Evolutionary conservation across 139 green algal genomes (phyloP), one percentile per base, ranked within the genome.

Genomic region (Pseudopediastrum boryanum): DNA sequence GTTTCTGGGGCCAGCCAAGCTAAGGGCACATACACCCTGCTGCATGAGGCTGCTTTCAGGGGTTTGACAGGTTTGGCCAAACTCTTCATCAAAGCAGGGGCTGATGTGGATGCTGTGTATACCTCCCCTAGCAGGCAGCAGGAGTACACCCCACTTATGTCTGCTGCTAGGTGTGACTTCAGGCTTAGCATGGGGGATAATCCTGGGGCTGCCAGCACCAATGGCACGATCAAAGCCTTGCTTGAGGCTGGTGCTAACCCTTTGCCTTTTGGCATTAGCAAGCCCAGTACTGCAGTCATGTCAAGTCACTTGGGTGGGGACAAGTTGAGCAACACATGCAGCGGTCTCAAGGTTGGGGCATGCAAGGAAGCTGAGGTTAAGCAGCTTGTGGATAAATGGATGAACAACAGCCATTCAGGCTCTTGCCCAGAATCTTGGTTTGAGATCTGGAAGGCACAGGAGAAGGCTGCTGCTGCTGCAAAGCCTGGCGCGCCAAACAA

Each of bases 211-310:
- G 9, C 50, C 5, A 56, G 39, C 13, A 51, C 36, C 3, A 56
- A 54, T 23, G 38, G 35, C 35, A 71, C 64, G 5, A 31, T 71
- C 5, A 29, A 50, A 41, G 64, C 64, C 19, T n/a, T 71, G 16
- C 38, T 71, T 1, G 64, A 71, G 35, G 64, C 64, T 9, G 64
- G 64, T 16, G 64, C 64, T 8, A 71, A 51, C 3, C 64, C 38
- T 23, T 27, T 71, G 33, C 6, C 19, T 23, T 68, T 43, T 43
- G 64, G 64, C 10, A 51, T 21, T 21, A 41, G 52, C 7, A 31
- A 4, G 64, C 64, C 64, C 6, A 39, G 50, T 21, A 71, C 64
- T 16, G 3, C 25, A 25, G 13, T 33, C 2, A 39, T 71, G 19
- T 19, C 9, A 7, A 51, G 23, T 7, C 64, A 39, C 6, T 1